A percentile compares a stretch with the other conserved stretches of the same genome.
phyloP scores from a whole-genome alignment of 2,329 filamentous ascomycete species.

The Arthrinium puccinioides region DNA sequence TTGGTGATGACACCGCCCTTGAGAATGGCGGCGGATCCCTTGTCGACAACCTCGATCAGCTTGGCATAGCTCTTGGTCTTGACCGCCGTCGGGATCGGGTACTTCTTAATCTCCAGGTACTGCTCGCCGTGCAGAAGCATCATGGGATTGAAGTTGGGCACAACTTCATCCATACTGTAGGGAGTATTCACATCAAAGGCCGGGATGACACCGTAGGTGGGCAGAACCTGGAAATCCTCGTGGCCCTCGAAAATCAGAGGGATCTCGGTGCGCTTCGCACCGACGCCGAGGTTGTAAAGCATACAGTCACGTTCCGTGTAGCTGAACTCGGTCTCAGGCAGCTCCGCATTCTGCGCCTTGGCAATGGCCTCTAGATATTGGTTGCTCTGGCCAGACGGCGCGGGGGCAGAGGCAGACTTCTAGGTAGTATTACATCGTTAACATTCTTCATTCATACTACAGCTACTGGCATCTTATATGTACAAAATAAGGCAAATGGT shows the following conservation, averaged over 20 bases:
- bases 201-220: slow-evolving; percentile 95
- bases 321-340: slow-evolving; percentile 62
- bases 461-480: slow-evolving; percentile 18
- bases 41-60: slow-evolving; percentile 92
- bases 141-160: slow-evolving; percentile 96
- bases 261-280: slow-evolving; percentile 84
- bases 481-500: slow-evolving; percentile 11
- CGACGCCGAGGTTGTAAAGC: slow-evolving; percentile 92
- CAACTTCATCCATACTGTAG: slow-evolving; percentile 72
- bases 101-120: slow-evolving; percentile 90
- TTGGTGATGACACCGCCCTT: slow-evolving; percentile 76
- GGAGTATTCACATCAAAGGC: slow-evolving; percentile 78
- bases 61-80: slow-evolving; percentile 68
- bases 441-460: slow-evolving; percentile 14
- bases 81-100: slow-evolving; percentile 79
- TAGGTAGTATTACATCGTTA: slow-evolving; percentile 11
- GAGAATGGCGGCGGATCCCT: slow-evolving; percentile 81
- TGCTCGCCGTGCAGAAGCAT: slow-evolving; percentile 99
- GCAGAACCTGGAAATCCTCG: slow-evolving; percentile 88
- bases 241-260: slow-evolving; percentile 83
- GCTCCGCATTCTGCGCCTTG: slow-evolving; percentile 53
- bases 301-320: slow-evolving; percentile 85
- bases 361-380: slow-evolving; percentile 72
- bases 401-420: slow-evolving; percentile 3
- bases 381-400: slow-evolving; percentile 36